These are phyloP conservation scores for Amaranthus tricolor DNA, from an alignment of 179 eudicot species.

Conservation along the genomic window DNA sequence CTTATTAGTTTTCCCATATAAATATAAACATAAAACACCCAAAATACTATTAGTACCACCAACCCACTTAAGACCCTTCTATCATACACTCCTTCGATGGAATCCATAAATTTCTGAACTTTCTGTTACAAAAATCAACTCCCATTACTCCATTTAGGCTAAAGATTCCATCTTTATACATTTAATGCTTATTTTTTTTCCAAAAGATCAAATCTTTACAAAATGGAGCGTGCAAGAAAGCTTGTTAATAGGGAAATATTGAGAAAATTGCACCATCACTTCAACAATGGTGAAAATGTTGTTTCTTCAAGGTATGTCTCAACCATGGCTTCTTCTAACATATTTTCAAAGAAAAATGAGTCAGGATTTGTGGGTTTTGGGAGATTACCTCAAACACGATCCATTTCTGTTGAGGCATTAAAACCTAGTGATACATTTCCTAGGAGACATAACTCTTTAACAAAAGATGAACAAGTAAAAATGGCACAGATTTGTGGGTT, in stretches of 20 bases:
- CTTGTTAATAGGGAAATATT: constrained; percentile 63
- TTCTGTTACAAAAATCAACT: constrained; percentile 3
- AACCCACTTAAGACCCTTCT: constrained; percentile 36
- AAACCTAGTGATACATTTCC: constrained; percentile 84
- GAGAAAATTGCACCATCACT: constrained; percentile 39
- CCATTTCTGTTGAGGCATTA: constrained; percentile 65
- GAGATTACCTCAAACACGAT: constrained; percentile 37
- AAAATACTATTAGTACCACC: constrained; percentile 12
- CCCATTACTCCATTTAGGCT: constrained; percentile 21
- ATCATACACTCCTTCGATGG: constrained; percentile 11
- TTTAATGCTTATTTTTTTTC: not conserved
- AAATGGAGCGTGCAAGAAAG: constrained; percentile 85
- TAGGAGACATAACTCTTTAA: constrained; percentile 86
- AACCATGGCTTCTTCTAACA: constrained; percentile 45
- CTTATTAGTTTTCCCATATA: not conserved
- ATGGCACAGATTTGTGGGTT: constrained; percentile 76
- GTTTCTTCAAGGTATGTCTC: constrained; percentile 64
- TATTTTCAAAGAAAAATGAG: constrained; percentile 24
- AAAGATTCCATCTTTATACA: not conserved
- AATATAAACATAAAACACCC: constrained; percentile 16
- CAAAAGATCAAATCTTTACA: constrained; percentile 22
- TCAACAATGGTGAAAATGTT: constrained; percentile 16
- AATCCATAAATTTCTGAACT: constrained; percentile 26
- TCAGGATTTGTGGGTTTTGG: constrained; percentile 25
- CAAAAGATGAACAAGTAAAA: constrained; percentile 61